Base-by-base conservation (phyloP, 2,329 filamentous ascomycete genomes). In the Pestalotiopsis sp. region DNA sequence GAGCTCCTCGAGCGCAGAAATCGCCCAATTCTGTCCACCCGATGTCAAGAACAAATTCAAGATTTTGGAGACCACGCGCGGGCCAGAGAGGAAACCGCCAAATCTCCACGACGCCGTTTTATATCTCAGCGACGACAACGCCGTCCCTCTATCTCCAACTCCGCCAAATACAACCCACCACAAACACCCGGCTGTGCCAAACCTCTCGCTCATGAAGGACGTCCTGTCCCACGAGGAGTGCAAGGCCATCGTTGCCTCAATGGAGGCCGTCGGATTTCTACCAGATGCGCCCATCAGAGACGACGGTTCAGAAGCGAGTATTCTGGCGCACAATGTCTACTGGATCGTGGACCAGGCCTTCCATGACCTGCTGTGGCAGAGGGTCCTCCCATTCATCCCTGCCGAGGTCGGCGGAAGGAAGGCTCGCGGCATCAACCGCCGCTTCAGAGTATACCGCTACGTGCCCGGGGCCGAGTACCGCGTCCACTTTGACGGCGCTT, bases 271-370 rank as follows among this genome's bases (percentile, higher is more conserved):
- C 60, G 86, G 86, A 6, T 93, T 92, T 71, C 82, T 90, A 0
- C 91, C 91, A 0, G 91, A 93, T 73, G 88, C 89, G 0, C 91
- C 91, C 0, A 80, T 92, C 38, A 87, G 89, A 2, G 87, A 89
- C n/a, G 88, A 90, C 68, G 88, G 88, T 12, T 27, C 68, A 17
- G 89, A 91, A 66, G 83, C 84, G 27, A 91, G 89, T 73, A 85
- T 92, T 61, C 78, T 92, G 1, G 91, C 91, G 0, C 91, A 93
- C 80, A 93, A 92, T 77, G 92, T 93, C 73, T 92, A 92, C 81
- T 93, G 91, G 91, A 83, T 93, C 9, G 83, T 90, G 13, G 91
- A 93, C 72, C 81, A 83, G 25, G 82, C 83, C 0, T 92, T 92
- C 76, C 87, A 90, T 73, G 85, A 90, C 68, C 84, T 81, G 14